Evolutionary conservation across 2,329 filamentous ascomycete species (phyloP).

Genomic region (Colletotrichum tropicale): DNA sequence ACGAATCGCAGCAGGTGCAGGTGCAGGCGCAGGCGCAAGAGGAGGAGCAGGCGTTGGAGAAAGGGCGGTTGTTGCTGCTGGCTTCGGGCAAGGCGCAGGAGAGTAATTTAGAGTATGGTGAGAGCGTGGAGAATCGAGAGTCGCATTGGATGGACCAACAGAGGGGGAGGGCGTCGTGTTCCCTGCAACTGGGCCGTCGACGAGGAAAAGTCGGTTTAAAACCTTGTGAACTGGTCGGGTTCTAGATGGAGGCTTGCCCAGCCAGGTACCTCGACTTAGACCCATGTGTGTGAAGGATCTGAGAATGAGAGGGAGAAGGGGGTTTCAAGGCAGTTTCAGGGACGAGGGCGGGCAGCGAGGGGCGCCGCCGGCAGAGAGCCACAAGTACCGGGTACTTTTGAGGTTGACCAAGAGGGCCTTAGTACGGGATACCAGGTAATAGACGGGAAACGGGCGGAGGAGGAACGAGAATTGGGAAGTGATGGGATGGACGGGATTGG

Average conservation of each 20-base stretch:
- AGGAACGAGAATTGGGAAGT: constrained; percentile 8
- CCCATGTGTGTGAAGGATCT: constrained; percentile 12
- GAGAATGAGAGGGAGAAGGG: constrained; percentile 19
- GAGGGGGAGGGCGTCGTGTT: constrained; percentile 14
- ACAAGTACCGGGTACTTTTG: constrained; percentile 16
- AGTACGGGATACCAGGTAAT: not conserved
- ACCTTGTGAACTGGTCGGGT: constrained; percentile 22
- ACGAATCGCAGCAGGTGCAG: not conserved
- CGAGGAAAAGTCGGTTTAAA: constrained; percentile 38
- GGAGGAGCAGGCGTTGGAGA: not conserved
- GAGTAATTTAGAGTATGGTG: constrained; percentile 19
- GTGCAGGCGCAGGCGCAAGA: not conserved
- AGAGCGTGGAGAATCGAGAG: constrained; percentile 16
- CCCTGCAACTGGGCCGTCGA: constrained; percentile 25
- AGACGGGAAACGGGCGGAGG: constrained; percentile 10
- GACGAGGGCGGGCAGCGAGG: constrained; percentile 6
- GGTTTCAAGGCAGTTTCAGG: constrained; percentile 20
- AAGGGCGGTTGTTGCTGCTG: not conserved
- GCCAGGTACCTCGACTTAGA: constrained; percentile 19
- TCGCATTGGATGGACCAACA: constrained; percentile 18
- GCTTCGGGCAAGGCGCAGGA: constrained; percentile 14
- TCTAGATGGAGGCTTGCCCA: constrained; percentile 8
- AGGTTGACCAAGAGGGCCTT: not conserved
- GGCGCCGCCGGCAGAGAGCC: not conserved
- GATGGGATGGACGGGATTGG: not conserved